Evolutionary conservation across 78 protist genomes (phyloP).

Genomic region (Diacronema lutheri): DNA sequence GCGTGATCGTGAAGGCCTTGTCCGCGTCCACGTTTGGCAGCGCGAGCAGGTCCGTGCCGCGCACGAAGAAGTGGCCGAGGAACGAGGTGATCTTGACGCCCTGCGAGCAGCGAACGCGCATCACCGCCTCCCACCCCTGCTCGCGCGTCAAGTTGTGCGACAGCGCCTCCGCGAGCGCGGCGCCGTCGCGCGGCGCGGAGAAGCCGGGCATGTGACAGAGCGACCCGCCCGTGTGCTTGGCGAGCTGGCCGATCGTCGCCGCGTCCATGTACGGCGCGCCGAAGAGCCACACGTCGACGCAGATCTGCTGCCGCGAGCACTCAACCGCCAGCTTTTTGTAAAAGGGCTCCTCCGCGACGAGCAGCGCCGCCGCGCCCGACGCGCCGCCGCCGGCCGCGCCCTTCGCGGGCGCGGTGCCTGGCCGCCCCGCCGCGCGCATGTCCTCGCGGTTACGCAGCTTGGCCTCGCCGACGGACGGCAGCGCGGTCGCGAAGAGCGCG

Average conservation of each 20-base stretch:
- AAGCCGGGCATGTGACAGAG: not conserved
- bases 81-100: slow-evolving; percentile 13
- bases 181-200: not conserved
- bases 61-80: slow-evolving; percentile 36
- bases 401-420: too few species aligned
- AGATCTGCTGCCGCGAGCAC: slow-evolving; percentile 1
- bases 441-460: not conserved
- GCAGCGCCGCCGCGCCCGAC: not conserved
- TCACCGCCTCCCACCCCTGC: slow-evolving; percentile 38
- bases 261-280: not conserved
- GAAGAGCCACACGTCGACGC: not conserved
- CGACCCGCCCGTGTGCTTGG: not conserved
- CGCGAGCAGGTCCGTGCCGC: slow-evolving; percentile 28
- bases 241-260: slow-evolving; percentile 6
- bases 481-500: not conserved
- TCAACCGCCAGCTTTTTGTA: slow-evolving; percentile 16
- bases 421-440: not conserved
- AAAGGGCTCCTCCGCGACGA: not conserved
- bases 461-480: slow-evolving; percentile 24
- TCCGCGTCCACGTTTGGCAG: slow-evolving; percentile 34
- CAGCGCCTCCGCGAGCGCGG: not conserved
- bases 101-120: slow-evolving; percentile 35
- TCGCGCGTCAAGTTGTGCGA: not conserved
- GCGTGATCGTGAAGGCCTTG: slow-evolving; percentile 29
- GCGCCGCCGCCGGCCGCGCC: too few species aligned